Percentiles rank a stretch among this genome's conserved stretches.
These are phyloP conservation scores for Psilocybe cubensis DNA, from an alignment of 768 basidiomycete species.

Conservation along the genomic window DNA sequence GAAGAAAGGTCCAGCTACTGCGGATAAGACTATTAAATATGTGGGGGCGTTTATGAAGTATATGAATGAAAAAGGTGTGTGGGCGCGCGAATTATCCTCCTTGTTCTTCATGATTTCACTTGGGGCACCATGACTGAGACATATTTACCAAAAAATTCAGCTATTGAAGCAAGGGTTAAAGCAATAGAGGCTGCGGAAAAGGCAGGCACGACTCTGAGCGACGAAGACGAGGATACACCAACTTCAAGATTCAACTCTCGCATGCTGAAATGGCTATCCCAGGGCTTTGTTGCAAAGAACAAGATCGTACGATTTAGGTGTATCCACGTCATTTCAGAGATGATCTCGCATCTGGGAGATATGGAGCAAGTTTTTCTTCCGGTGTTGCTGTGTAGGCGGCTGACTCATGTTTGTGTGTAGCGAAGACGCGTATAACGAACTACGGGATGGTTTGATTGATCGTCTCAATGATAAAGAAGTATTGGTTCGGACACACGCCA, in stretches of 20 bases:
- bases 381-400: background rate
- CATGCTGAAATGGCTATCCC: constrained; percentile 73
- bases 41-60: constrained; percentile 83
- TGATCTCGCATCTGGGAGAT: constrained; percentile 85
- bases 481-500: constrained; percentile 81
- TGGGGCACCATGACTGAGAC: background rate
- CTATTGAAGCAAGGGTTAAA: constrained; percentile 33
- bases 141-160: constrained; percentile 18
- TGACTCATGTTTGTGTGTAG: constrained; percentile 42
- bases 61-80: constrained; percentile 80
- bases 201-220: too few relatives aligned
- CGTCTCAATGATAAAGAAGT: constrained; percentile 89
- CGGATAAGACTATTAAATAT: constrained; percentile 86
- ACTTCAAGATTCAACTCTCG: constrained; percentile 70
- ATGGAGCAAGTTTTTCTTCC: constrained; percentile 70
- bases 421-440: constrained; percentile 76
- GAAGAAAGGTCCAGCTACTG: constrained; percentile 86
- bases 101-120: background rate
- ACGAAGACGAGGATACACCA: constrained; percentile 64
- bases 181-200: too few relatives aligned
- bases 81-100: background rate
- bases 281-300: constrained; percentile 89
- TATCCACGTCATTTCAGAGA: constrained; percentile 81
- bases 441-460: constrained; percentile 72
- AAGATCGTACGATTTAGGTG: constrained; percentile 85